Evolutionary conservation across 306 rosid genomes (phyloP), one percentile per base, ranked within the genome.

Genomic region (Nissolia schottii): DNA sequence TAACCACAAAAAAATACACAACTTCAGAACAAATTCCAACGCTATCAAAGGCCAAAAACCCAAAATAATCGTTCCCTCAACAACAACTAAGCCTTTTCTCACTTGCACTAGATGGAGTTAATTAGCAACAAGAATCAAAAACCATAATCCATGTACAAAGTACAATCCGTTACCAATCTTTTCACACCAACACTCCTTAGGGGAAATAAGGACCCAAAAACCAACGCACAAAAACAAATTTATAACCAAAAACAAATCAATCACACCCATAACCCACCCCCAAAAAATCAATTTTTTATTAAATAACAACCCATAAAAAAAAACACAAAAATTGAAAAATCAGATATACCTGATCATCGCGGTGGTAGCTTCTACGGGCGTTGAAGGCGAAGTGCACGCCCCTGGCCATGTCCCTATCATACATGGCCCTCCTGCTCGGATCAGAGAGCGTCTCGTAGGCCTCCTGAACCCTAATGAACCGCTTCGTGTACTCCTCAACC

Each of bases 391-490:
- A 67, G 71, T 79, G 85, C 74, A 93, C 76, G 3, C 97, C 98
- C 10, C 73, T 80, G 15, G 93, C 88, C 90, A 89, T 79, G 63
- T 91, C 92, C 3, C 62, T 76, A 64, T 94, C 98, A 64, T 94
- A 94, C 71, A 86, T 35, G 24, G 90, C 92, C 46, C 89, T 77
- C n/a, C 77, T 67, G 1, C 87, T 34, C 0, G 96, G 90, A 79
- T 94, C 98, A 27, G 95, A 87, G 28, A 94, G 57, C 1, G 90
- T 89, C 80, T 94, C 98, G 29, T 94, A 94, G 6, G 98, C 98
- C 83, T 91, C 95, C 64, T 89, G 96, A 6, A 94, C 90, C 70
- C 68, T 89, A 70, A 94, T 85, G 37, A 94, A 94, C 83, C 85
- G 73, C 69, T 71, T 82, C 0, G 98, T 94, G 50, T 91, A 77